Conservation (phyloP, 78 protist species). For the Dictyostelium brefeldianum region DNA sequence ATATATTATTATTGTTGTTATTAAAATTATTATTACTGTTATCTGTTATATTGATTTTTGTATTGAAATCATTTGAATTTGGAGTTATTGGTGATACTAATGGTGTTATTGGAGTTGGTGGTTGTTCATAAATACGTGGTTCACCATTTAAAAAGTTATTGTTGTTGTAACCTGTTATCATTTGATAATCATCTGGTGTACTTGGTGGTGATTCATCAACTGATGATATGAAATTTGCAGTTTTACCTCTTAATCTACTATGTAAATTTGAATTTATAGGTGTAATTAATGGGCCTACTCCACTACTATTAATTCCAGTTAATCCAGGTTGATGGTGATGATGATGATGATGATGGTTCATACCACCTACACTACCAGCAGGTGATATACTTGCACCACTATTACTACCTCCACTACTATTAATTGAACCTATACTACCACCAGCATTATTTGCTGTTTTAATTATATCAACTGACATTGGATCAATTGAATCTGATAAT, state of each 20-base stretch:
- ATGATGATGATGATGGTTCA: background rate
- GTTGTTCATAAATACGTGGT: conserved; percentile 2
- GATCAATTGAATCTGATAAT: background rate
- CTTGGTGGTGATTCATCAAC: conserved; percentile 54
- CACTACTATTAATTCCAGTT: too few relatives aligned
- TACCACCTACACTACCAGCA: background rate
- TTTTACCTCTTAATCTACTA: conserved; percentile 17
- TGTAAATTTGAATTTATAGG: background rate
- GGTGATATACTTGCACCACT: background rate
- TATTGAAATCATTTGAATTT: background rate
- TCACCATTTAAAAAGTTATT: background rate
- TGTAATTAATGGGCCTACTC: too few relatives aligned
- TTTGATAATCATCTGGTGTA: conserved; percentile 22
- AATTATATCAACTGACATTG: background rate
- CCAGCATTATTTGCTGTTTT: background rate
- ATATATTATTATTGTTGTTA: conserved; percentile 9
- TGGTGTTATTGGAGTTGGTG: conserved; percentile 1
- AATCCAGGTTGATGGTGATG: too few relatives aligned
- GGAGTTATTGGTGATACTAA: background rate
- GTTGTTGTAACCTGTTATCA: background rate
- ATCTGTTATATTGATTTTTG: background rate
- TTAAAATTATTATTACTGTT: background rate
- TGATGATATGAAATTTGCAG: background rate
- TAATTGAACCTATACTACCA: background rate
- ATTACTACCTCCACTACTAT: background rate